Conservation (phyloP, 805 yeast genomes). For the Candida glaebosa region DNA sequence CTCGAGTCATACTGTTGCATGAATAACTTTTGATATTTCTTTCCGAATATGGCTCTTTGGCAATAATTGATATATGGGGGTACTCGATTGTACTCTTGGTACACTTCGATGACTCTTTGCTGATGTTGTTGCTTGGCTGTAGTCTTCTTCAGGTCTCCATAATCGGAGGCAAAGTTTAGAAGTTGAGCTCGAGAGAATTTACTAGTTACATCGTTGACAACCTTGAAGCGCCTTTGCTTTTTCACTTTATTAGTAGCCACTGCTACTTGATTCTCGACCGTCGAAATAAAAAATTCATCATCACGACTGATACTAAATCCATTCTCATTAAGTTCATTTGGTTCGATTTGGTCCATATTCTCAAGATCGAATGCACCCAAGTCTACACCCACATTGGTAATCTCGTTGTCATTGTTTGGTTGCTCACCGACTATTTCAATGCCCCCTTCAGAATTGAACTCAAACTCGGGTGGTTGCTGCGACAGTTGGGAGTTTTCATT, state of each 20-base stretch:
- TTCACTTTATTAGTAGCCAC: background rate
- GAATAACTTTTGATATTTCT: background rate
- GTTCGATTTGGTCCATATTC: background rate
- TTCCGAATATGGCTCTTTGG: constrained; percentile 3
- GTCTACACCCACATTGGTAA: constrained; percentile 4
- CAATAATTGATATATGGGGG: constrained; percentile 3
- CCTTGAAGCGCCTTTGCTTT: background rate
- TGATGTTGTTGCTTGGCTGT: background rate
- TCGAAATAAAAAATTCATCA: constrained; percentile 4
- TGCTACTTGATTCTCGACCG: background rate
- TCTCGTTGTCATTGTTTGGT: background rate
- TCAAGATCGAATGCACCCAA: constrained; percentile 1
- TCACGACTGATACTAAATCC: constrained; percentile 3
- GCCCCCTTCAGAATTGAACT: constrained; percentile 4
- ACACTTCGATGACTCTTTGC: background rate
- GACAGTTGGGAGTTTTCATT: background rate
- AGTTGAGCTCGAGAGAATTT: background rate
- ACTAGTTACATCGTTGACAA: background rate
- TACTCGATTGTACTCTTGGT: constrained; percentile 2
- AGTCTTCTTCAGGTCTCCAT: background rate
- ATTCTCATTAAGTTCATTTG: background rate
- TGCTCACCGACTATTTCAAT: background rate
- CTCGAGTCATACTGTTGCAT: background rate
- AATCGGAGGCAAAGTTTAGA: background rate
- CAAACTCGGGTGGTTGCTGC: background rate